Conservation (phyloP, 805 yeast species). For the Metschnikowia chrysomelidarum region DNA sequence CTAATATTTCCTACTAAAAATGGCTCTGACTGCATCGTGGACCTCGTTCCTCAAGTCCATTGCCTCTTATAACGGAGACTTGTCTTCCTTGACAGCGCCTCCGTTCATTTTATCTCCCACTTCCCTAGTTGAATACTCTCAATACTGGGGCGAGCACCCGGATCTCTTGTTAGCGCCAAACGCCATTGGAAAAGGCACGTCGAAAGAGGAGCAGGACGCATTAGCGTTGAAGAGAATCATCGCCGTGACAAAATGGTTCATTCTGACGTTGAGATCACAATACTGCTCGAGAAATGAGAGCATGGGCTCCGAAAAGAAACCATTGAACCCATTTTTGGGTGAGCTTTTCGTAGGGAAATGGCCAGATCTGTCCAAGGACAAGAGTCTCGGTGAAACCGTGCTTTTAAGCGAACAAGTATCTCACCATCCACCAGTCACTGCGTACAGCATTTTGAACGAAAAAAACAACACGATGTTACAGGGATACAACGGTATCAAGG, state of each 20-base stretch:
- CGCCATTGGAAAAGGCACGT: constrained; percentile 44
- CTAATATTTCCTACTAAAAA: constrained; percentile 2
- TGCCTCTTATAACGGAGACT: constrained; percentile 90
- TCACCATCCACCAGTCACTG: constrained; percentile 98
- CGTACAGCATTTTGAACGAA: constrained; percentile 76
- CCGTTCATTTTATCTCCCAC: constrained; percentile 92
- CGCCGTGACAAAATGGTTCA: constrained; percentile 87
- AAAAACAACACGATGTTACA: constrained; percentile 66
- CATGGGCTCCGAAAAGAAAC: constrained; percentile 96
- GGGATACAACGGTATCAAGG: constrained; percentile 88
- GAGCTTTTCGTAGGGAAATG: constrained; percentile 92
- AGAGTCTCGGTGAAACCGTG: constrained; percentile 68
- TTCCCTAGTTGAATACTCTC: constrained; percentile 86
- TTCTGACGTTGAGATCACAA: constrained; percentile 88
- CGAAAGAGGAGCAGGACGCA: constrained; percentile 33
- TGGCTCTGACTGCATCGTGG: constrained; percentile 60
- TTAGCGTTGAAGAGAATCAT: constrained; percentile 63
- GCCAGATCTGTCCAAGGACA: constrained; percentile 51
- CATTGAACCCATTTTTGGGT: constrained; percentile 93
- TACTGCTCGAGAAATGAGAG: constrained; percentile 90
- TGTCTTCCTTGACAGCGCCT: constrained; percentile 93
- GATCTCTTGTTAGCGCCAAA: constrained; percentile 76
- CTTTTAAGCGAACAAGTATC: constrained; percentile 89
- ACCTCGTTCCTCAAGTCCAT: constrained; percentile 86
- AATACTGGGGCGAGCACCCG: constrained; percentile 94